These are phyloP conservation scores for Yamadazyma conglobata DNA, from an alignment of 1,139 yeast genomes.

Conservation along the genomic window DNA sequence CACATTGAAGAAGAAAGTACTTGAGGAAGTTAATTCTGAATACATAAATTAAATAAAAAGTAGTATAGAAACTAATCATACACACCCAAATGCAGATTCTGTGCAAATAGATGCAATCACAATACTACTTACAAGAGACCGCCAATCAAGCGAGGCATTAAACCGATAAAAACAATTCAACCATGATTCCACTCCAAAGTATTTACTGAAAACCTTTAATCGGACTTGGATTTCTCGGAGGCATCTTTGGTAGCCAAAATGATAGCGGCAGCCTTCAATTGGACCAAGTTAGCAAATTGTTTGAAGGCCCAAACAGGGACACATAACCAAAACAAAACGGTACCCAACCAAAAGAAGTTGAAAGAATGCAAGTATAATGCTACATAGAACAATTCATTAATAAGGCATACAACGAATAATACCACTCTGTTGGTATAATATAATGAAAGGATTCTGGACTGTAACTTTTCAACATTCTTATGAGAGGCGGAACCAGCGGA, in stretches of 20 bases:
- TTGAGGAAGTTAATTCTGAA: constrained; percentile 32
- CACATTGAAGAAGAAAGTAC: constrained; percentile 25
- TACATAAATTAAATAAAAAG: constrained; percentile 9
- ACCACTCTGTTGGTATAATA: constrained; percentile 86
- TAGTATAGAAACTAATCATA: constrained; percentile 1
- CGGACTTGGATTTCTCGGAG: constrained; percentile 39
- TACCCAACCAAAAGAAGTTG: constrained; percentile 63
- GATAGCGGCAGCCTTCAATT: constrained; percentile 80
- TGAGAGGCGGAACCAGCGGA: constrained; percentile 78
- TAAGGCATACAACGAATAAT: constrained; percentile 83
- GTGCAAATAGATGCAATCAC: no score
- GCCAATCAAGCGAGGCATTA: no score
- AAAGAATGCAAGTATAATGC: constrained; percentile 79
- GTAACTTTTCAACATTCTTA: constrained; percentile 73
- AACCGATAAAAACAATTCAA: no score
- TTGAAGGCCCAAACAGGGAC: constrained; percentile 89
- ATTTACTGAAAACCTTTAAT: constrained; percentile 4
- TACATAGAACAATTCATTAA: constrained; percentile 89
- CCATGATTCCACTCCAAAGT: no score
- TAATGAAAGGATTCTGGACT: constrained; percentile 68
- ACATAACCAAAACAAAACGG: constrained; percentile 59
- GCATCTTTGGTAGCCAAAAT: constrained; percentile 81
- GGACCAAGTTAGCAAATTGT: constrained; percentile 87
- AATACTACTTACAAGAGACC: no score
- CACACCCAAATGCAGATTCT: no score